These are phyloP conservation scores for Nakazawaea pomicola DNA, from an alignment of 805 yeast genomes.

Conservation along the genomic window DNA sequence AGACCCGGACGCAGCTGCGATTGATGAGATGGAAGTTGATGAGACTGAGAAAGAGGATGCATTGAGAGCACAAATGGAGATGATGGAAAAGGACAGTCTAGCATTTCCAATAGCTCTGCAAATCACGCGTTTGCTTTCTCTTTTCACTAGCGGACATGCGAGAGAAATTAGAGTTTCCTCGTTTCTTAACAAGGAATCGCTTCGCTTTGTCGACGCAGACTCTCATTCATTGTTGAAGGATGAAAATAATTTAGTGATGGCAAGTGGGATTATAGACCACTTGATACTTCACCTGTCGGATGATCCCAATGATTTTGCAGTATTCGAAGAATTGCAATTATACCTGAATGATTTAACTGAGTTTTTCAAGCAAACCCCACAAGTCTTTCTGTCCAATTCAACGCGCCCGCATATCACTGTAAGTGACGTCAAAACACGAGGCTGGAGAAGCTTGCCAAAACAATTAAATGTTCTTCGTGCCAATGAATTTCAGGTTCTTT, in stretches of 20 bases:
- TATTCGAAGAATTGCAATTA: conserved; percentile 17
- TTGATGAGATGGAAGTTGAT: too few relatives aligned
- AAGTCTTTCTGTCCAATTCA: background rate
- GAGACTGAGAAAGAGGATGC: conserved; percentile 8
- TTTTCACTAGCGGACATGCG: conserved; percentile 46
- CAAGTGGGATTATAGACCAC: conserved; percentile 65
- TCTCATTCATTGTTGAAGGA: conserved; percentile 13
- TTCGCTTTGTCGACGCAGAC: conserved; percentile 12
- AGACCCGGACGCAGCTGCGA: too few relatives aligned
- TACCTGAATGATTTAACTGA: conserved; percentile 18
- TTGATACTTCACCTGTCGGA: conserved; percentile 24
- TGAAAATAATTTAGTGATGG: conserved; percentile 31
- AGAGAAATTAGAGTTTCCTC: conserved; percentile 61
- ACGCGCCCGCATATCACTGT: conserved; percentile 25
- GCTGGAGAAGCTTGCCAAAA: conserved; percentile 35
- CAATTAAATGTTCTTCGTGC: conserved; percentile 44
- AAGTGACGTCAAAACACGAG: conserved; percentile 62
- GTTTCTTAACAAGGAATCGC: conserved; percentile 30
- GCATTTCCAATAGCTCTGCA: conserved; percentile 12
- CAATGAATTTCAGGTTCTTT: conserved; percentile 55
- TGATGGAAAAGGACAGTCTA: conserved; percentile 7
- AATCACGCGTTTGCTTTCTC: conserved; percentile 33
- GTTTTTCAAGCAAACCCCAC: conserved; percentile 14
- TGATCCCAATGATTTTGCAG: conserved; percentile 13
- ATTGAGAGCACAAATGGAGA: conserved; percentile 8